Evolutionary conservation across 1,139 yeast genomes (phyloP).

Genomic region (Debaryomycetaceae sp.): DNA sequence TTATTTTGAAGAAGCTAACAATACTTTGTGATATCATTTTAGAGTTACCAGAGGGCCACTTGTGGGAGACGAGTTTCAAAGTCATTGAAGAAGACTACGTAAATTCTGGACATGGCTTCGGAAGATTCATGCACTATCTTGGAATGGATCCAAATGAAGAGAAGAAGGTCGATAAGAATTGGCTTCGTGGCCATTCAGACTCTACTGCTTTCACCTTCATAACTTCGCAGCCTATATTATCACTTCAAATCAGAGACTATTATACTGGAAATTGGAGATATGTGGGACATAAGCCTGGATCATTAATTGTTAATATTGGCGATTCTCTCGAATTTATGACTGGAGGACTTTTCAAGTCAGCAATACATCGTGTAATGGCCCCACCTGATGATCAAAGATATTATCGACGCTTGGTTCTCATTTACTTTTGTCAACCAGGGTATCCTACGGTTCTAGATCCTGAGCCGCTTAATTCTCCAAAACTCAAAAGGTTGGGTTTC

Average conservation of each 20-base stretch:
- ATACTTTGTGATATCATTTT: slow-evolving; percentile 27
- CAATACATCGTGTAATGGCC: slow-evolving; percentile 28
- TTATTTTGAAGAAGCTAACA: slow-evolving; percentile 21
- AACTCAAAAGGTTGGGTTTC: slow-evolving; percentile 28
- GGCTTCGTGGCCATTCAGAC: slow-evolving; percentile 53
- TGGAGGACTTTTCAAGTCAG: slow-evolving; percentile 31
- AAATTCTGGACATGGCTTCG: slow-evolving; percentile 30
- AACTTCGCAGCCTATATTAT: slow-evolving; percentile 46
- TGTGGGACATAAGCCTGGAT: slow-evolving; percentile 42
- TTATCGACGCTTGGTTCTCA: slow-evolving; percentile 38
- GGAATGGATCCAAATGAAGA: slow-evolving; percentile 24
- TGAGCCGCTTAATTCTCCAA: slow-evolving; percentile 35
- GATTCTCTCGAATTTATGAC: slow-evolving; percentile 31
- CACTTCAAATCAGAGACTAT: slow-evolving; percentile 47
- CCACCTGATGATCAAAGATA: slow-evolving; percentile 29
- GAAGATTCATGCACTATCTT: slow-evolving; percentile 31
- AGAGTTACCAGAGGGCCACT: slow-evolving; percentile 29
- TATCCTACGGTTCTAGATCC: slow-evolving; percentile 33
- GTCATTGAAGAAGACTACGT: slow-evolving; percentile 16
- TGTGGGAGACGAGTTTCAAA: slow-evolving; percentile 30
- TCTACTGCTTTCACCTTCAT: slow-evolving; percentile 47
- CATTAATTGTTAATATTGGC: slow-evolving; percentile 43
- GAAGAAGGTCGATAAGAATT: slow-evolving; percentile 26
- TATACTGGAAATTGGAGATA: slow-evolving; percentile 46
- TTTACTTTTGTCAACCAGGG: slow-evolving; percentile 41